A percentile compares a stretch with the other conserved stretches of the same genome.
These are phyloP conservation scores for Elsinoe ampelina DNA, from an alignment of 2,329 filamentous ascomycete species.

Conservation along the genomic window DNA sequence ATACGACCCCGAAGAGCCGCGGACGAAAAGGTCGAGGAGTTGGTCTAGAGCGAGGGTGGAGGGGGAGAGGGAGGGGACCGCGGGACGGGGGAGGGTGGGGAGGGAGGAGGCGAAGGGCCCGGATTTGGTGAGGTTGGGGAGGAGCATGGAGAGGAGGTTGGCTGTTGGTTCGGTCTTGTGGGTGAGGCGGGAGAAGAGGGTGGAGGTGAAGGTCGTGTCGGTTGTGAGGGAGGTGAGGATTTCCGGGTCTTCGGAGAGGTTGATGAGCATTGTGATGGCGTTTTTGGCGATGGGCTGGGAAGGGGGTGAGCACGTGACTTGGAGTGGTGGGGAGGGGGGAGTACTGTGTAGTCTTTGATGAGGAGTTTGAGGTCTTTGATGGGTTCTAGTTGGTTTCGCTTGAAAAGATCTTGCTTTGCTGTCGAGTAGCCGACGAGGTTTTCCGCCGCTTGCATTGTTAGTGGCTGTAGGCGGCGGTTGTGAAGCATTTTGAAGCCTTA, in stretches of 20 bases:
- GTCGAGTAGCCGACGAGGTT: slow-evolving; percentile 78
- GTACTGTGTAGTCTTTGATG: slow-evolving; percentile 65
- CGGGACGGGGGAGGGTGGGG: slow-evolving; percentile 55
- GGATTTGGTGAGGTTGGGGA: slow-evolving; percentile 83
- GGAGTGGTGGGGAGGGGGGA: slow-evolving; percentile 35
- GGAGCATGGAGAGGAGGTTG: slow-evolving; percentile 78
- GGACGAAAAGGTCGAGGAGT: slow-evolving; percentile 91
- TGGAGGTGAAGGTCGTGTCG: slow-evolving; percentile 73
- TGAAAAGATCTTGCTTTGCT: slow-evolving; percentile 72
- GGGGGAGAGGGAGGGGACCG: slow-evolving; percentile 61
- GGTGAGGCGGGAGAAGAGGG: slow-evolving; percentile 62
- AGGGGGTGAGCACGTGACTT: slow-evolving; percentile 5
- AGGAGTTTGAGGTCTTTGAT: slow-evolving; percentile 81
- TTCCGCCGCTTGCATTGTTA: slow-evolving; percentile 54
- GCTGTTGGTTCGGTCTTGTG: slow-evolving; percentile 68
- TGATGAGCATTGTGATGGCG: slow-evolving; percentile 82
- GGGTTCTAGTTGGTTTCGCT: slow-evolving; percentile 65
- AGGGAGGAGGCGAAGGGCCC: slow-evolving; percentile 58
- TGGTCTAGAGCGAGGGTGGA: slow-evolving; percentile 75
- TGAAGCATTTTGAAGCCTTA: slow-evolving; percentile 29
- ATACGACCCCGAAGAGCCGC: slow-evolving; percentile 70
- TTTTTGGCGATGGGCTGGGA: slow-evolving; percentile 78
- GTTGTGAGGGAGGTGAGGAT: slow-evolving; percentile 62
- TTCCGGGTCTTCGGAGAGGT: slow-evolving; percentile 67
- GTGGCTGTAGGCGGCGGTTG: neutral